Base-by-base conservation (phyloP, 768 basidiomycete genomes). In the Lentinula detonsa region DNA sequence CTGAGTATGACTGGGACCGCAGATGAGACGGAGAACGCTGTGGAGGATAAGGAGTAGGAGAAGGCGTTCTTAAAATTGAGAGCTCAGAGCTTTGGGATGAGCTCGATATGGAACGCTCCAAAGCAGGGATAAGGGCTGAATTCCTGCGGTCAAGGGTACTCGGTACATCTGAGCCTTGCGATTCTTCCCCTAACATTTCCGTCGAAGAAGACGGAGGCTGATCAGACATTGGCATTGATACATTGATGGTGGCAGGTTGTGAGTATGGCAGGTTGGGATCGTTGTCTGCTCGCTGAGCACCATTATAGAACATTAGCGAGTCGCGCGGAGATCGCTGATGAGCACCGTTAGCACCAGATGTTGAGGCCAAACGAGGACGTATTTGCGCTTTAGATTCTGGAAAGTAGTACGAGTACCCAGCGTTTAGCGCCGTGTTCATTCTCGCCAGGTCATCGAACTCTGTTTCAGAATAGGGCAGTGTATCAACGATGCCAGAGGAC, bases 371-470 rank as follows among this genome's bases (percentile, higher is more conserved):
- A 49, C 43, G 33, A 49, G 43, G 23, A 33, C 23, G 57, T 33
- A 13, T 21, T 11, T 10, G 10, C 23, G 35, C 18, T 39, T 33
- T 8, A n/a, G 50, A 42, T 39, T 52, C 60, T 48, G 10, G 63
- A 61, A 43, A 73, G 74, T 59, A 56, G 15, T 75, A 76, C 9
- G 73, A 72, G n/a, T 75, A 66, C 1, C 73, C 71, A 16, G 77
- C 72, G 57, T 82, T 81, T 56, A 74, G 73, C 59, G 73, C 72
- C 8, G 80, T 77, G 56, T 82, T 81, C 23, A 72, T 69, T 61
- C 71, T 69, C 6, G 80, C 78, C 13, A 79, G 61, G 7, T 67
- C 69, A 28, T 80, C 71, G 15, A 75, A 70, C 55, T 76, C 77
- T 46, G 74, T 71, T n/a, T 76, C 73, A 40, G 46, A 45, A 35